Base-by-base conservation (phyloP, 495 filamentous ascomycete genomes). In the Aspergillus baeticus region DNA sequence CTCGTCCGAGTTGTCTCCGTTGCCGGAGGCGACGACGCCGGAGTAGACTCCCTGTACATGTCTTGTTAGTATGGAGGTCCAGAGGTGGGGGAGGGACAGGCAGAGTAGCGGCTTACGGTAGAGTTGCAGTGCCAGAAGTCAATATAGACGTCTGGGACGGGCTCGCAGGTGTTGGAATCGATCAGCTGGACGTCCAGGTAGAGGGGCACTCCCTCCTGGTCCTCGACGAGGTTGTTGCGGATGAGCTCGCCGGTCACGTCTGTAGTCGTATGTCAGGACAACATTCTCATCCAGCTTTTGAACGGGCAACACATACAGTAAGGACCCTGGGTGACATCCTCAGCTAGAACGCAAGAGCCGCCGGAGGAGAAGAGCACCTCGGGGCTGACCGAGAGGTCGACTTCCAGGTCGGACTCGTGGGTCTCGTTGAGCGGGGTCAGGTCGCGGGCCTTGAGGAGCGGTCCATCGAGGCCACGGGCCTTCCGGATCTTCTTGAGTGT, bases 101-200 rank as follows among this genome's bases (percentile, higher is more conserved):
- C 1, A 4, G 2, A n/a, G 26, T 21, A 50, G 17, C 29, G 37
- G n/a, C 51, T 4, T 61, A 74, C 69, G 20, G 67, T 74, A 15
- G 71, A 39, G 59, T 82, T 82, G 66, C 71, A 77, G 63, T 80
- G 79, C 83, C 84, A 87, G 42, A 84, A 67, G 61, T 88, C 86
- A 36, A 85, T 67, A 58, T 80, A 88, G 29, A 80, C 67, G 47
- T 77, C 65, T 0, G 77, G 74, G 34, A 86, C 66, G 0, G 81
- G 75, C 21, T 80, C 66, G 66, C 82, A 87, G 51, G 77, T 83
- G 43, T 77, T 77, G 54, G 78, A 73, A 69, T 86, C 80, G 54
- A 86, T 72, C 29, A 87, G 63, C 58, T 85, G 82, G 60, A 86
- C 72, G 56, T 87, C 85, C 38, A 87, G 69, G 49, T 77, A 76